phyloP scores from a whole-genome alignment of 2,329 filamentous ascomycete genomes.

The Fusarium setosum region DNA sequence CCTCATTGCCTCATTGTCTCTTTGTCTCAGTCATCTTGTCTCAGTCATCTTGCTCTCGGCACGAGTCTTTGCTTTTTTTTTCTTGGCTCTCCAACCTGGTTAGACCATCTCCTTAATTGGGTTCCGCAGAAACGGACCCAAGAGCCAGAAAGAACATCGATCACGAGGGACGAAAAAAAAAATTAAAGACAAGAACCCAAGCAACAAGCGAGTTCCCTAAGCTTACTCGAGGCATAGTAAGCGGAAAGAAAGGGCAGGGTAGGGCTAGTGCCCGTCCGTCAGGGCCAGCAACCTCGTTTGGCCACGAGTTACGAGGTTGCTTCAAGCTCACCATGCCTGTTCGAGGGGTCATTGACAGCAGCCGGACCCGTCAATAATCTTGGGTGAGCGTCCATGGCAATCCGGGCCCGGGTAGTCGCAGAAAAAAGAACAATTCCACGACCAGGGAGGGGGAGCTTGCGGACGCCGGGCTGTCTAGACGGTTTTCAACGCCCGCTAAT shows the following conservation, averaged over 20 bases:
- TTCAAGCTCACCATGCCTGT: conserved; percentile 11
- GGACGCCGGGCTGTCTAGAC: neutral
- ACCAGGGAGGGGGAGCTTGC: conserved; percentile 28
- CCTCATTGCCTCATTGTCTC: conserved; percentile 4
- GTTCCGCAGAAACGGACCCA: conserved; percentile 8
- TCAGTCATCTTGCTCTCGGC: conserved; percentile 13
- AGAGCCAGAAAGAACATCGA: conserved; percentile 7
- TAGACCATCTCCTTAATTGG: conserved; percentile 6
- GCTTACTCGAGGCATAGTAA: conserved; percentile 16
- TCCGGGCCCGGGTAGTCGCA: conserved; percentile 26
- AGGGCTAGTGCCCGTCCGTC: conserved; percentile 24
- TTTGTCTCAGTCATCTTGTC: conserved; percentile 16
- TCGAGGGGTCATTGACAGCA: conserved; percentile 30
- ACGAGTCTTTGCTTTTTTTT: conserved; percentile 12
- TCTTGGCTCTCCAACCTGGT: neutral
- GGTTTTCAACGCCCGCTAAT: conserved; percentile 15
- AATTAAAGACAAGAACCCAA: conserved; percentile 8
- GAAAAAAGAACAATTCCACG: conserved; percentile 46
- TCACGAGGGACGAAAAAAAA: conserved; percentile 29
- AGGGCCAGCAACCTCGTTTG: conserved; percentile 20
- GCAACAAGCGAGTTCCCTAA: conserved; percentile 14
- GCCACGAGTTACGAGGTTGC: conserved; percentile 5
- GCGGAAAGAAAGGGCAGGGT: conserved; percentile 18
- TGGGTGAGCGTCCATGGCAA: conserved; percentile 22
- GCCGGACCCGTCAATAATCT: conserved; percentile 11